These are phyloP conservation scores for Psophocarpus tetragonolobus DNA, from an alignment of 306 rosid genomes.

Conservation along the genomic window DNA sequence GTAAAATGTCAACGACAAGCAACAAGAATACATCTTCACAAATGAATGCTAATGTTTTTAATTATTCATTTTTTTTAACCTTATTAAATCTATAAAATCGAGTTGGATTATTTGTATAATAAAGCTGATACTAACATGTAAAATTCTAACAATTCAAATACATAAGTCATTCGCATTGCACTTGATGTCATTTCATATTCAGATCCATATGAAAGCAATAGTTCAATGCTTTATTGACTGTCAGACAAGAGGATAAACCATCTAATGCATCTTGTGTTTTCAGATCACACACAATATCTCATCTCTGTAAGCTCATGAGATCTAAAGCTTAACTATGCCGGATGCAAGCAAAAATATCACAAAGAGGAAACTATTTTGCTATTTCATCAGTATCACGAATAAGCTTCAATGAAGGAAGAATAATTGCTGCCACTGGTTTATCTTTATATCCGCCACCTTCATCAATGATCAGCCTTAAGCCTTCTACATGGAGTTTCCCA, in stretches of 20 bases:
- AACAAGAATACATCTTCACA: not conserved
- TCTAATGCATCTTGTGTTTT: not conserved
- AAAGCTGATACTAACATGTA: not conserved
- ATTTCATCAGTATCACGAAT: constrained; percentile 64
- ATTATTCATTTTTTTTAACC: not conserved
- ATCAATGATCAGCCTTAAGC: constrained; percentile 73
- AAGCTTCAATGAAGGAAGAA: constrained; percentile 75
- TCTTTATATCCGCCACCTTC: constrained; percentile 71
- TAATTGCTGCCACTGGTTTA: constrained; percentile 75
- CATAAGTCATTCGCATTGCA: not conserved
- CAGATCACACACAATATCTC: not conserved
- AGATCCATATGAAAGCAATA: not conserved
- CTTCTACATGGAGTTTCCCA: constrained; percentile 73
- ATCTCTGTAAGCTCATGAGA: not conserved
- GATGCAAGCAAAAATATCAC: not conserved
- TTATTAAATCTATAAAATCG: not conserved
- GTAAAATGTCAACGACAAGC: not conserved
- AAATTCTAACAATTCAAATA: not conserved
- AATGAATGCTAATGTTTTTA: not conserved
- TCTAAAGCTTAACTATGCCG: constrained; percentile 21
- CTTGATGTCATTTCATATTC: not conserved
- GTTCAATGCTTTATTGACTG: constrained; percentile 20
- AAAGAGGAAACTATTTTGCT: constrained; percentile 42
- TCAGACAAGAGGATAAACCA: constrained; percentile 1
- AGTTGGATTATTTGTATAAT: not conserved